Percentiles rank a stretch among this genome's conserved stretches.
phyloP scores from a whole-genome alignment of 2,329 filamentous ascomycete species.

The Teratosphaeria epicoccoides region DNA sequence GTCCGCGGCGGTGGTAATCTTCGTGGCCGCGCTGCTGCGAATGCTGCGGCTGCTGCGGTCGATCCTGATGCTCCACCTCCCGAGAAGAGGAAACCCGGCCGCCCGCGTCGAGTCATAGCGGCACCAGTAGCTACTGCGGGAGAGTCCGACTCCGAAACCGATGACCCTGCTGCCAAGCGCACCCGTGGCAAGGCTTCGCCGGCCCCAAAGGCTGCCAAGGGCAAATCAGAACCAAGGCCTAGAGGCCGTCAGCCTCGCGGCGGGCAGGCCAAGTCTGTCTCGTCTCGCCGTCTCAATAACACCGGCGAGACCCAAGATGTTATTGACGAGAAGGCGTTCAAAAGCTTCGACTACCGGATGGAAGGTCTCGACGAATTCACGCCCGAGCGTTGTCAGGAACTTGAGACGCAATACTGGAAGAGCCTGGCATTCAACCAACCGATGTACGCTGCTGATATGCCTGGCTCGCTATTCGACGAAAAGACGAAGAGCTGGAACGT shows the following conservation, averaged over 20 bases:
- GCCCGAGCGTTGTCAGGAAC: constrained; percentile 80
- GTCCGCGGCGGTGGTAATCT: constrained; percentile 27
- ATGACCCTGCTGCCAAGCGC: constrained; percentile 16
- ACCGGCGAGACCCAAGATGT: constrained; percentile 64
- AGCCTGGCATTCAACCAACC: constrained; percentile 90
- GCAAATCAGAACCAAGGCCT: constrained; percentile 24
- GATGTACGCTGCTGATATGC: constrained; percentile 93
- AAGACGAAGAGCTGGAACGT: constrained; percentile 81
- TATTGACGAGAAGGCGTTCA: constrained; percentile 83
- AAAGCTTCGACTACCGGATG: constrained; percentile 82
- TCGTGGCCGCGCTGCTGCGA: constrained; percentile 17
- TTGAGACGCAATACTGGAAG: constrained; percentile 95
- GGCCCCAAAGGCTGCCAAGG: constrained; percentile 40
- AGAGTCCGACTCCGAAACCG: constrained; percentile 21
- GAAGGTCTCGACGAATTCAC: constrained; percentile 78
- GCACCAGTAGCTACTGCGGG: constrained; percentile 12
- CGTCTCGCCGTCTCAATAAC: constrained; percentile 78
- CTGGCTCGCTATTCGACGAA: constrained; percentile 87
- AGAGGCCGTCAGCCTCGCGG: constrained; percentile 40
- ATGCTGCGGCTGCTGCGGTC: constrained; percentile 14
- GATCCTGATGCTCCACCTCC: constrained; percentile 20
- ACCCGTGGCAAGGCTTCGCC: constrained; percentile 27
- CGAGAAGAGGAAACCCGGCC: constrained; percentile 40
- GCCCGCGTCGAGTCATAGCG: constrained; percentile 32
- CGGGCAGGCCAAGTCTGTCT: constrained; percentile 60